Percentiles rank a stretch among this genome's conserved stretches.
These are phyloP conservation scores for Podaxis sp. DNA, from an alignment of 768 basidiomycete genomes.

Conservation along the genomic window DNA sequence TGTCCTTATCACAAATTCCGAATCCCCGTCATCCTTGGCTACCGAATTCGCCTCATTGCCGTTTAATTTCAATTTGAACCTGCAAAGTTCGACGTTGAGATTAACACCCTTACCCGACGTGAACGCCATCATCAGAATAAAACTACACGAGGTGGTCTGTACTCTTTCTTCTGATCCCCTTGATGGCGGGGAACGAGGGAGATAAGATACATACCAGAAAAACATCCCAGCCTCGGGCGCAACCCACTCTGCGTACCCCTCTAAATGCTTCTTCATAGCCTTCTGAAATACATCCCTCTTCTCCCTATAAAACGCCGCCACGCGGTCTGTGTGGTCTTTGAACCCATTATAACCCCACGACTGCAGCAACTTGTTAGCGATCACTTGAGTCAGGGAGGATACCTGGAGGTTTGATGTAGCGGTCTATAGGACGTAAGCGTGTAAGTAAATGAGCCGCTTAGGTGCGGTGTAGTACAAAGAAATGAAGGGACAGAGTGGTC, in stretches of 20 bases:
- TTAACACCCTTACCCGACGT: background rate
- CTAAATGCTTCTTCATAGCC: constrained; percentile 74
- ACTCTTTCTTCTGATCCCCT: no score
- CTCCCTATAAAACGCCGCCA: constrained; percentile 70
- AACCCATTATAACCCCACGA: constrained; percentile 81
- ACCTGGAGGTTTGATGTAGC: constrained; percentile 65
- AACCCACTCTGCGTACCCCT: constrained; percentile 71
- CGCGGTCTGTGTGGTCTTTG: constrained; percentile 58
- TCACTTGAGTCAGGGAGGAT: constrained; percentile 62
- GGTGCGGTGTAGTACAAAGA: background rate
- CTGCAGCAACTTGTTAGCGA: constrained; percentile 55
- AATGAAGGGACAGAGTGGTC: background rate
- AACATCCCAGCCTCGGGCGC: constrained; percentile 85
- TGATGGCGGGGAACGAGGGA: background rate
- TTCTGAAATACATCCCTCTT: constrained; percentile 78
- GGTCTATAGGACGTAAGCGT: constrained; percentile 41
- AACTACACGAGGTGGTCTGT: background rate
- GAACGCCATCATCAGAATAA: background rate
- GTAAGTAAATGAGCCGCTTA: background rate
- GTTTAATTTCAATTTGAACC: constrained; percentile 66
- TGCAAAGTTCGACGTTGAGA: constrained; percentile 22
- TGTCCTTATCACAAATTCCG: constrained; percentile 66
- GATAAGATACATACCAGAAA: constrained; percentile 62
- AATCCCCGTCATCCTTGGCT: constrained; percentile 51
- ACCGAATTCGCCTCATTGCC: constrained; percentile 11